phyloP scores from a whole-genome alignment of 176 grass and related monocot genomes.

The Elymus sibiricus region DNA sequence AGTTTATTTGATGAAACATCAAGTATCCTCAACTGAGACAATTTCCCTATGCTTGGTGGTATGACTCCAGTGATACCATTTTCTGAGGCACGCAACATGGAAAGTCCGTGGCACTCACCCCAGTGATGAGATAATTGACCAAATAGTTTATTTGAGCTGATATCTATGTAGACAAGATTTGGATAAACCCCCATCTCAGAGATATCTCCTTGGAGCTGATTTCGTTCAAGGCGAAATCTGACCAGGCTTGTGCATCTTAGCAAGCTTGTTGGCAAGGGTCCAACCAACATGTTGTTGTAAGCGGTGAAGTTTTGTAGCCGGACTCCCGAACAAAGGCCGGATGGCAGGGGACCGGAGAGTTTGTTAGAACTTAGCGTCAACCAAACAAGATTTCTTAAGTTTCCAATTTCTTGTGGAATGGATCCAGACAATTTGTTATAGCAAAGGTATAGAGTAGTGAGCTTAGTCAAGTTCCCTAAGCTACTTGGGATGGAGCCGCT shows the following conservation, averaged over 20 bases:
- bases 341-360: background rate
- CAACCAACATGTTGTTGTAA: background rate
- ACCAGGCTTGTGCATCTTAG: background rate
- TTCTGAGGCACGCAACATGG: background rate
- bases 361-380: background rate
- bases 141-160: constrained; percentile 1
- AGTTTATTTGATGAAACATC: background rate
- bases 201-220: background rate
- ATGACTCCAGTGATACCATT: background rate
- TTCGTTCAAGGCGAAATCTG: background rate
- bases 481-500: background rate
- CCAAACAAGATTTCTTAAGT: background rate
- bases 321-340: background rate
- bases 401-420: background rate
- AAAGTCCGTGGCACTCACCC: background rate
- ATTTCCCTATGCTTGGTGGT: background rate
- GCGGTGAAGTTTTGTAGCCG: background rate
- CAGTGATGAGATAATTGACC: background rate
- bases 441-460: background rate
- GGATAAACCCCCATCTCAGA: background rate
- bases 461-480: background rate
- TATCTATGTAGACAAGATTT: background rate
- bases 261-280: background rate
- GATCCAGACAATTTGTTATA: background rate
- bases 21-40: background rate